Evolutionary conservation across 768 basidiomycete species (phyloP), one percentile per base, ranked within the genome.

Genomic region (Hebeloma cylindrosporum): DNA sequence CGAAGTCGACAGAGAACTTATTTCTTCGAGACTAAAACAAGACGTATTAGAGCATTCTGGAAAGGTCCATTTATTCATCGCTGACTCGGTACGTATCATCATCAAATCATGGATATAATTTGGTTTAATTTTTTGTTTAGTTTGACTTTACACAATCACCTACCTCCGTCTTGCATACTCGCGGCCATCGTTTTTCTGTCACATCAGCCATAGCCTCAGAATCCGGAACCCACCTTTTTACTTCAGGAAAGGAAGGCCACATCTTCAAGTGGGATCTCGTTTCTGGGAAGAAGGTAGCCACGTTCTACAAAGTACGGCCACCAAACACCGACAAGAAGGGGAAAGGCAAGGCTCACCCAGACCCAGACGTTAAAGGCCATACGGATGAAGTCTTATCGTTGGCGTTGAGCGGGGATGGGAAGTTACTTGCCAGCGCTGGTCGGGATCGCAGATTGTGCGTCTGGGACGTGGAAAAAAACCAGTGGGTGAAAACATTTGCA

Each of bases 1-100:
- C 1, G 94, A 97, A 55, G 83, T 98, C 20, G 96, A 99, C 72
- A 80, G 81, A 56, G 95, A 97, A 53, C 73, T 97, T 50, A 89
- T 99, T 50, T 88, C 88, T 32, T 77, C 93, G 14, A 74, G 96
- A 43, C 72, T 99, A 51, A 91, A 93, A 62, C 83, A 93, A 62
- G 95, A 97, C 68, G 93, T 95, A 4, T 65, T 93, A 35, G 86
- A 93, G 52, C 83, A 94, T 58, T 83, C 90, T 4, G 93, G 93
- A 37, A 93, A 88, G 65, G 72, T 93, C 6, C 88, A 93, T 65
- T 64, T 87, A 30, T 89, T 86, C 60, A 70, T 95, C 38, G 88
- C 87, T 20, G 82, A 88, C 43, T 71, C 72, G 11, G 88, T 89
- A 62, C 48, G 79, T 70, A 13, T 16, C 8, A 17, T 39, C 40